A percentile compares a stretch with the other conserved stretches of the same genome.
phyloP scores from a whole-genome alignment of 2,329 filamentous ascomycete species.

The Penicillium decumbens region DNA sequence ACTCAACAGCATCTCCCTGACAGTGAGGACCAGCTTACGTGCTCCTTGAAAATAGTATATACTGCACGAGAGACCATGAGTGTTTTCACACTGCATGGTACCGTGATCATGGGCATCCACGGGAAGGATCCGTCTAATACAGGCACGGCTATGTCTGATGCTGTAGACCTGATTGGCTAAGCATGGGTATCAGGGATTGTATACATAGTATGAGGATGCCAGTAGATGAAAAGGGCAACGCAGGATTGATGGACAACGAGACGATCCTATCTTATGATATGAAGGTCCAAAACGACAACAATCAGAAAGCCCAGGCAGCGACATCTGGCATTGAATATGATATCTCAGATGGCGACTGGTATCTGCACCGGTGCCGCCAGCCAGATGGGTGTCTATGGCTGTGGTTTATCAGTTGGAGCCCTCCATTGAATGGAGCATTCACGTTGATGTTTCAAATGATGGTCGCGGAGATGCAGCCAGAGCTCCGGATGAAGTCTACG shows the following conservation, averaged over 20 bases:
- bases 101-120: slow-evolving; percentile 46
- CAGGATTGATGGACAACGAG: slow-evolving; percentile 24
- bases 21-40: no score
- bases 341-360: slow-evolving; percentile 15
- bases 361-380: slow-evolving; percentile 23
- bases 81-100: slow-evolving; percentile 39
- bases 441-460: slow-evolving; percentile 22
- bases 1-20: no score
- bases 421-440: slow-evolving; percentile 23
- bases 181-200: slow-evolving; percentile 35
- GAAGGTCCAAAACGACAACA: slow-evolving; percentile 2
- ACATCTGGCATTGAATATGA: slow-evolving; percentile 14
- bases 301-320: slow-evolving; percentile 9
- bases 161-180: slow-evolving; percentile 40
- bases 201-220: slow-evolving; percentile 29
- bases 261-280: slow-evolving; percentile 12
- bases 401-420: not conserved
- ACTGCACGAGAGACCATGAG: no score
- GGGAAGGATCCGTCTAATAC: slow-evolving; percentile 46
- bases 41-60: no score
- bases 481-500: slow-evolving; percentile 18
- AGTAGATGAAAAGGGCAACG: slow-evolving; percentile 28
- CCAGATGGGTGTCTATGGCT: slow-evolving; percentile 11
- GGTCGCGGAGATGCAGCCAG: slow-evolving; percentile 18
- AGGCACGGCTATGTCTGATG: slow-evolving; percentile 45